Evolutionary conservation across 2,329 filamentous ascomycete species (phyloP).

Genomic region (Didymella glomerata): DNA sequence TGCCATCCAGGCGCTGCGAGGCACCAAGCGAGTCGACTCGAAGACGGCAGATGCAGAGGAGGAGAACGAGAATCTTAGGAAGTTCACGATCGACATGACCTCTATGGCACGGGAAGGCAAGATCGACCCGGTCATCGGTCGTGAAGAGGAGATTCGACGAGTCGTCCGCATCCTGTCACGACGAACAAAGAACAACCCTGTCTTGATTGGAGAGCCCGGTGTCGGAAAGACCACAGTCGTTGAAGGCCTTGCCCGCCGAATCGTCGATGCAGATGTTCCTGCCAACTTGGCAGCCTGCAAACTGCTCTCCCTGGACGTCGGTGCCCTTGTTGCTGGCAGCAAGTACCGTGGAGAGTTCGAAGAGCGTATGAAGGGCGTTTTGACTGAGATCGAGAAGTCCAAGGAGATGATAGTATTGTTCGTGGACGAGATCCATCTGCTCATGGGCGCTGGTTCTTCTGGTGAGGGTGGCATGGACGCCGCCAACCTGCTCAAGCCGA

Average conservation of each 20-base stretch:
- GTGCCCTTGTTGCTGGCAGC: slow-evolving; percentile 92
- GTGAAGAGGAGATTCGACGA: slow-evolving; percentile 93
- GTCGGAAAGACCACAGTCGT: slow-evolving; percentile 98
- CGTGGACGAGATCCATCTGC: slow-evolving; percentile 96
- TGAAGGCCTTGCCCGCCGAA: slow-evolving; percentile 92
- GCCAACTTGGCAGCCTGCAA: slow-evolving; percentile 94
- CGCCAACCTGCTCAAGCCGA: slow-evolving; percentile 95
- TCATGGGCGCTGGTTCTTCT: slow-evolving; percentile 95
- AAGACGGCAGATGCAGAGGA: slow-evolving; percentile 93
- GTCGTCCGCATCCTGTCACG: slow-evolving; percentile 91
- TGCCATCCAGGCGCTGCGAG: slow-evolving; percentile 89
- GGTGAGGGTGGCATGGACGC: slow-evolving; percentile 99
- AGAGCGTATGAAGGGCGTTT: slow-evolving; percentile 97
- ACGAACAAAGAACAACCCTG: slow-evolving; percentile 98
- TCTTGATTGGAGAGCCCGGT: slow-evolving; percentile 96
- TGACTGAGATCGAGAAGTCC: slow-evolving; percentile 94
- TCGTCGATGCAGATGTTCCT: slow-evolving; percentile 95
- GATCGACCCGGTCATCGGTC: slow-evolving; percentile 95
- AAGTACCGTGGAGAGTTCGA: slow-evolving; percentile 99
- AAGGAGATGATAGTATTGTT: slow-evolving; percentile 98
- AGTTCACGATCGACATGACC: slow-evolving; percentile 99
- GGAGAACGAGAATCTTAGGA: slow-evolving; percentile 94
- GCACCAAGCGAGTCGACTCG: slow-evolving; percentile 91
- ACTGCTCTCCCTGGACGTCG: slow-evolving; percentile 93
- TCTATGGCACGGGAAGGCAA: slow-evolving; percentile 95